Percentiles rank a stretch among this genome's conserved stretches.
Evolutionary conservation across 2,329 filamentous ascomycete genomes (phyloP).

Genomic region (Penicillium hesseltinei): DNA sequence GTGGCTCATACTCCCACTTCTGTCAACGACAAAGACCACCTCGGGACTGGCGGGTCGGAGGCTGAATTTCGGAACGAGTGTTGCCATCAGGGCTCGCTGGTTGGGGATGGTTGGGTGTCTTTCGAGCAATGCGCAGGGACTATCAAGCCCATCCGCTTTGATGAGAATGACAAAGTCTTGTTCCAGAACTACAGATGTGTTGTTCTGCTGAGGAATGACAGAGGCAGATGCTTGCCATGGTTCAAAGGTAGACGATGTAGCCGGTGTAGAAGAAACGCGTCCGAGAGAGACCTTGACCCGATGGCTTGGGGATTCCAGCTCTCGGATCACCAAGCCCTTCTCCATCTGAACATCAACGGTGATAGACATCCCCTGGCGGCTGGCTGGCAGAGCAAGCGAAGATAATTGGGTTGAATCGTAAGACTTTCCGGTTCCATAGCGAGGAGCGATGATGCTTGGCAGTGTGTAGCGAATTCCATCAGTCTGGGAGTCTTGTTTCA

Average conservation of each 20-base stretch:
- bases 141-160: slow-evolving; percentile 57
- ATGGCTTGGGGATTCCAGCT: slow-evolving; percentile 66
- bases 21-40: slow-evolving; percentile 70
- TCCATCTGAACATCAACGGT: slow-evolving; percentile 61
- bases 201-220: slow-evolving; percentile 48
- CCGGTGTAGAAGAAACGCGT: slow-evolving; percentile 49
- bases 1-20: slow-evolving; percentile 60
- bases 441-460: slow-evolving; percentile 64
- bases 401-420: slow-evolving; percentile 2
- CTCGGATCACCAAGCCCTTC: slow-evolving; percentile 56
- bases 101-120: slow-evolving; percentile 60
- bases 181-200: slow-evolving; percentile 43
- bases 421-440: slow-evolving; percentile 52
- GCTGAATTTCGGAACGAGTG: slow-evolving; percentile 68
- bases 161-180: slow-evolving; percentile 68
- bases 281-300: slow-evolving; percentile 66
- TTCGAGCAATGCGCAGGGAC: slow-evolving; percentile 66
- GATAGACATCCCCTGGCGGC: slow-evolving; percentile 50
- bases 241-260: slow-evolving; percentile 45
- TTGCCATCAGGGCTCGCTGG: slow-evolving; percentile 67
- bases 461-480: slow-evolving; percentile 69
- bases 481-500: slow-evolving; percentile 68
- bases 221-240: slow-evolving; percentile 63
- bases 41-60: slow-evolving; percentile 58
- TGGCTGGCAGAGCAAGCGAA: not conserved